Evolutionary conservation across 768 basidiomycete genomes (phyloP), one percentile per base, ranked within the genome.

Genomic region (Pulveroboletus sp.): DNA sequence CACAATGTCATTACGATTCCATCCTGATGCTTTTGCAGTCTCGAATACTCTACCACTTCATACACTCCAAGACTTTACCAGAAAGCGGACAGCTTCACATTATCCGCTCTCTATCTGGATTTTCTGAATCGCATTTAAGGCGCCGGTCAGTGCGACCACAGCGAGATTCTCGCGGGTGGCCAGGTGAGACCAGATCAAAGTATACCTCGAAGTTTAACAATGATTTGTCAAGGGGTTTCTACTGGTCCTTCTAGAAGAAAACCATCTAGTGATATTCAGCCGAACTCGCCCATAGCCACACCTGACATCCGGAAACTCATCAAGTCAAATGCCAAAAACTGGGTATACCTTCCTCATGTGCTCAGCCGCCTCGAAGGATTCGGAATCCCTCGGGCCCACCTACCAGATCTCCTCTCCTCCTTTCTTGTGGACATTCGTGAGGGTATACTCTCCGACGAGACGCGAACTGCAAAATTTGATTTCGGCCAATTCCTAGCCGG

Each of bases 321-420:
- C 42, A 54, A 71, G 39, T 50, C 47, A 5, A 61, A 75, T 34
- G 73, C 74, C 11, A 43, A 53, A 6, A 34, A 47, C 1, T 83
- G 81, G 82, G 64, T 70, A 3, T 40, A 40, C 8, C 50, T 53
- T 21, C 61, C 55, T 2, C 49, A 54, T 20, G 66, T 79, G 3
- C 61, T 45, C 13, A 47, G 58, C 4, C 78, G 83, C 29, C 63
- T 86, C 14, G 50, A 61, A 13, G 54, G 66, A 1, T 83, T 78
- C 50, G 84, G 83, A 11, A 66, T 86, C 16, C 74, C 75, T 16
- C 25, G 47, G 2, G 25, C 40, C 0, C 71, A 82, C 46, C 45
- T 74, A 2, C 45, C 46, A 2, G 66, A 64, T 10, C 71, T 84
- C 4, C 72, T 86, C 6, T 51, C 61, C 4, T 56, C 58, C 5